A percentile compares a stretch with the other conserved stretches of the same genome.
Evolutionary conservation across 2,329 filamentous ascomycete species (phyloP).

Genomic region (Sporothrix inflata): DNA sequence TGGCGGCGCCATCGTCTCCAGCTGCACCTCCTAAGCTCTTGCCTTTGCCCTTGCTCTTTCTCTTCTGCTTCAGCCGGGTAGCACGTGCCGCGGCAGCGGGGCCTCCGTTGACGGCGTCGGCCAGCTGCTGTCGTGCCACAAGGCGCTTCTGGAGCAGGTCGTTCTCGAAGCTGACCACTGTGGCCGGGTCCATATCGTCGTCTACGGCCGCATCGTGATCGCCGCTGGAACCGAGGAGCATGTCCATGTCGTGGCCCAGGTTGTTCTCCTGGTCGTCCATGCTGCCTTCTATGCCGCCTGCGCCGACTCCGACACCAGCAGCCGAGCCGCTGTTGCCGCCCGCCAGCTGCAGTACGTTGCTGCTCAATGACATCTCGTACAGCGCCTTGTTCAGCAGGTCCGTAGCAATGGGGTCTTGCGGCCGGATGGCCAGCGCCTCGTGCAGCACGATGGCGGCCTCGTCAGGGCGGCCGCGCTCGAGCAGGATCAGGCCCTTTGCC

Average conservation of each 20-base stretch:
- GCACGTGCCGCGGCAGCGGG: slow-evolving; percentile 27
- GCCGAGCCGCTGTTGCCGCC: background rate
- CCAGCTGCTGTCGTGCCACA: slow-evolving; percentile 46
- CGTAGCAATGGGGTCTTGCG: slow-evolving; percentile 80
- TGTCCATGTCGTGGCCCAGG: slow-evolving; percentile 11
- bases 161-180: slow-evolving; percentile 55
- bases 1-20: background rate
- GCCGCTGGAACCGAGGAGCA: slow-evolving; percentile 38
- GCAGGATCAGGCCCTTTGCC: slow-evolving; percentile 80
- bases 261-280: slow-evolving; percentile 10
- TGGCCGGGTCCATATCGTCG: slow-evolving; percentile 29
- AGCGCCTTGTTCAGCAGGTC: slow-evolving; percentile 75
- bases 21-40: slow-evolving; percentile 42
- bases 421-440: slow-evolving; percentile 76
- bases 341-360: slow-evolving; percentile 39
- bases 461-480: slow-evolving; percentile 74
- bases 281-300: background rate
- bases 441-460: slow-evolving; percentile 83
- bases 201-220: slow-evolving; percentile 24
- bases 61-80: slow-evolving; percentile 35
- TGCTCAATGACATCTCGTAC: slow-evolving; percentile 57
- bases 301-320: slow-evolving; percentile 1
- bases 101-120: slow-evolving; percentile 32
- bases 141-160: slow-evolving; percentile 53
- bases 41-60: slow-evolving; percentile 50